phyloP scores from a whole-genome alignment of 2,329 filamentous ascomycete species.

The Epichloe gansuensis region DNA sequence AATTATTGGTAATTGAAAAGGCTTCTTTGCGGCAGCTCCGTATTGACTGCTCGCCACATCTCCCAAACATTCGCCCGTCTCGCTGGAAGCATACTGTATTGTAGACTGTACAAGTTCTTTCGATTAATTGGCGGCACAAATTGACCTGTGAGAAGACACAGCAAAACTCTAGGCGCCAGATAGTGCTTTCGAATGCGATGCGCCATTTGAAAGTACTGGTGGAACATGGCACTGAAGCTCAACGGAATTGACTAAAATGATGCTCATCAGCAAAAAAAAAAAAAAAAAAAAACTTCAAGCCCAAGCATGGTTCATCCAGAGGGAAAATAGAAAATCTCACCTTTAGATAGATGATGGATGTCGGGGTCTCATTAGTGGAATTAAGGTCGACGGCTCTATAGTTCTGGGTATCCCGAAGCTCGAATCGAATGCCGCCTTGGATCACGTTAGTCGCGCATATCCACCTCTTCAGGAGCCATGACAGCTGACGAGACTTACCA shows the following conservation, averaged over 20 bases:
- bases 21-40: slow-evolving; percentile 31
- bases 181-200: slow-evolving; percentile 92
- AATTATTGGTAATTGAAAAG: slow-evolving; percentile 24
- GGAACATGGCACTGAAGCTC: slow-evolving; percentile 85
- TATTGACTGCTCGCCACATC: slow-evolving; percentile 66
- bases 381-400: slow-evolving; percentile 28
- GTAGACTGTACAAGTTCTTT: slow-evolving; percentile 86
- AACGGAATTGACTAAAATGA: slow-evolving; percentile 67
- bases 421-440: slow-evolving; percentile 64
- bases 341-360: slow-evolving; percentile 78
- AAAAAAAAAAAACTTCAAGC: background rate
- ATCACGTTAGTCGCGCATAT: slow-evolving; percentile 5
- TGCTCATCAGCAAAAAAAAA: background rate
- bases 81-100: slow-evolving; percentile 95
- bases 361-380: slow-evolving; percentile 40
- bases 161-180: slow-evolving; percentile 73
- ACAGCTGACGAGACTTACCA: slow-evolving; percentile 37
- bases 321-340: slow-evolving; percentile 30
- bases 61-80: slow-evolving; percentile 68
- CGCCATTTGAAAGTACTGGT: slow-evolving; percentile 93
- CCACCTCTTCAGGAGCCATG: background rate
- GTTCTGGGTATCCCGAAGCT: slow-evolving; percentile 63
- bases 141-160: slow-evolving; percentile 78
- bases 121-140: slow-evolving; percentile 94
- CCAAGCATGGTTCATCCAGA: no score